These are phyloP conservation scores for Boletus eberwhitei DNA, from an alignment of 768 basidiomycete species.

Conservation along the genomic window DNA sequence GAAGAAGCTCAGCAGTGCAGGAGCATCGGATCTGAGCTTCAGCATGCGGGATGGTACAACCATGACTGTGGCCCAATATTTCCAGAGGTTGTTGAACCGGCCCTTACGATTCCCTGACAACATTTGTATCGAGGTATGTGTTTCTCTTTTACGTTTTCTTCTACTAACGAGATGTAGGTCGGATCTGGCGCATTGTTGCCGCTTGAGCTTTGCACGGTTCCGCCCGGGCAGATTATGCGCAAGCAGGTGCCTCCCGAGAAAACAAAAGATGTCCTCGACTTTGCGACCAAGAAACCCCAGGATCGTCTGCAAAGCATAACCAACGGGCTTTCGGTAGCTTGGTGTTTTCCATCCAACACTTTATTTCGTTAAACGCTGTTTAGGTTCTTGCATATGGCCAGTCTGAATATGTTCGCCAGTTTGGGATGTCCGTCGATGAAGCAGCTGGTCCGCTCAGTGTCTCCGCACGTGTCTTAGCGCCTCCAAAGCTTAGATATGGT, in stretches of 20 bases:
- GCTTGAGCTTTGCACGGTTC: constrained; percentile 62
- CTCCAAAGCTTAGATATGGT: constrained; percentile 70
- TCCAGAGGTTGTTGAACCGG: constrained; percentile 48
- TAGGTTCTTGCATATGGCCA: constrained; percentile 67
- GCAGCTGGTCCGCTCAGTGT: constrained; percentile 51
- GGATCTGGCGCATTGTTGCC: constrained; percentile 62
- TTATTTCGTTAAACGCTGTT: not conserved
- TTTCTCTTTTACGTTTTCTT: constrained; percentile 8
- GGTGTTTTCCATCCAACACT: not conserved
- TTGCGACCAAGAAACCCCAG: constrained; percentile 60
- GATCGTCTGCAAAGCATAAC: constrained; percentile 56
- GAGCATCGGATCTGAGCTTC: constrained; percentile 56
- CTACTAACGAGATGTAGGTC: constrained; percentile 41
- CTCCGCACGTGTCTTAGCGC: constrained; percentile 57
- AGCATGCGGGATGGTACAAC: constrained; percentile 51
- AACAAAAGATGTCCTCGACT: constrained; percentile 58
- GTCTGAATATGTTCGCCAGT: constrained; percentile 71
- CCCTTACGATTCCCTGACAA: constrained; percentile 59
- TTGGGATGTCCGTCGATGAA: constrained; percentile 62
- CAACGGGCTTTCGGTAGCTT: constrained; percentile 49
- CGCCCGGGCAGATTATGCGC: constrained; percentile 65
- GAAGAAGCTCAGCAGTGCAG: constrained; percentile 52
- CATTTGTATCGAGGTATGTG: constrained; percentile 63
- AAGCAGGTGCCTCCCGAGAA: constrained; percentile 70
- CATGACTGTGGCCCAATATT: constrained; percentile 63